phyloP scores from a whole-genome alignment of 495 filamentous ascomycete species.

The Aspergillus steynii region DNA sequence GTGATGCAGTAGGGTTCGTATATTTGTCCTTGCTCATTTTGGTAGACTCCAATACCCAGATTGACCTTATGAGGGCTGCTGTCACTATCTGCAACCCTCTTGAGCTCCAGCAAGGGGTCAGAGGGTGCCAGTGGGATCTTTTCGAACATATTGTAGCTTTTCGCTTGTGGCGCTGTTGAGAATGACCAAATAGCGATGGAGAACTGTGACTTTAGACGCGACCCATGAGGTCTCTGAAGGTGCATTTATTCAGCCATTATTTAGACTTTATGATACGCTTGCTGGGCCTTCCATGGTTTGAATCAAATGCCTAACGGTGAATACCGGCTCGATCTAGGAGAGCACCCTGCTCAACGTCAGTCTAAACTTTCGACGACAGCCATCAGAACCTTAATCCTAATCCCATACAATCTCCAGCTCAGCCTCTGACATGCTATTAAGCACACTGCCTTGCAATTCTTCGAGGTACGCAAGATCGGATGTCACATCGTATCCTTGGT shows the following conservation, averaged over 20 bases:
- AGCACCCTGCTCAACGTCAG: neutral
- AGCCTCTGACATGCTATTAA: no score
- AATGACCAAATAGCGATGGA: neutral
- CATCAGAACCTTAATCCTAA: no score
- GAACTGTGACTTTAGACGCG: neutral
- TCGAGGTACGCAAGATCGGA: neutral
- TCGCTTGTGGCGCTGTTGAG: neutral
- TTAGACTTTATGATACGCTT: no score
- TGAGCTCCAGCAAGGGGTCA: neutral
- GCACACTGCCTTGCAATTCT: no score
- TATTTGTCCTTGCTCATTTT: constrained; percentile 3
- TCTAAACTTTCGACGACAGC: neutral
- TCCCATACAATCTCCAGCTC: no score
- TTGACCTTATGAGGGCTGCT: constrained; percentile 4
- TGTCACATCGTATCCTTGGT: neutral
- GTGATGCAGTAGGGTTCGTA: neutral
- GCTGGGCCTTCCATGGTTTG: no score
- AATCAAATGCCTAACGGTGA: no score
- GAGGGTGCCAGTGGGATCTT: neutral
- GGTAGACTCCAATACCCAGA: constrained; percentile 8
- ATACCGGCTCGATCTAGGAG: neutral
- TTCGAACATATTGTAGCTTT: neutral
- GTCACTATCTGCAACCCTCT: neutral
- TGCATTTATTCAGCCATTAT: no score
- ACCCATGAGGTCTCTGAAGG: neutral